Percentiles rank a stretch among this genome's conserved stretches.
Conservation (phyloP, 2,329 filamentous ascomycete species). For the Phaeosphaeriaceae sp. region DNA sequence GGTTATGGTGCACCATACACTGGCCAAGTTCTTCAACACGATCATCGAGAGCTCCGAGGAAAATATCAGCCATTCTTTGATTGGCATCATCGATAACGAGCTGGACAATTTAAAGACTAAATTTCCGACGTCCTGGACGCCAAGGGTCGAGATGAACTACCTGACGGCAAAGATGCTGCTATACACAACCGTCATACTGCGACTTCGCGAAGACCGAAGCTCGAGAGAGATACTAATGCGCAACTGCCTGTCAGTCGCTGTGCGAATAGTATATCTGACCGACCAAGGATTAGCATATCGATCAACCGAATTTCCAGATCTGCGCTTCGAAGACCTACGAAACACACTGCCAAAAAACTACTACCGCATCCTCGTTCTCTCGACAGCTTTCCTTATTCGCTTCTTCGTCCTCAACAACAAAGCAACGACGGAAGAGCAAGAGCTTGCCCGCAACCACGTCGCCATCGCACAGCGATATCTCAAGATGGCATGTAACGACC, state of each 20-base stretch:
- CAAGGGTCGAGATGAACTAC: constrained; percentile 19
- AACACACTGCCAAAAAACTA: constrained; percentile 28
- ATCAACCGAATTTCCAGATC: constrained; percentile 16
- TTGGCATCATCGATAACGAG: constrained; percentile 29
- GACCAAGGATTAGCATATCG: constrained; percentile 21
- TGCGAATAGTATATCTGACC: constrained; percentile 27
- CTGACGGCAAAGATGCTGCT: constrained; percentile 27
- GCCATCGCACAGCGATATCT: constrained; percentile 28
- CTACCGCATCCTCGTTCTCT: constrained; percentile 24
- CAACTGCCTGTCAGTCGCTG: constrained; percentile 21
- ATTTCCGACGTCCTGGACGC: constrained; percentile 23
- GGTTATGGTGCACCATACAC: constrained; percentile 29
- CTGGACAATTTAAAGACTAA: constrained; percentile 22
- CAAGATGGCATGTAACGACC: constrained; percentile 12
- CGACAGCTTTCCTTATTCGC: constrained; percentile 28
- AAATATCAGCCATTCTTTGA: constrained; percentile 24
- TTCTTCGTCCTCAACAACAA: constrained; percentile 31
- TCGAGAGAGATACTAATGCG: constrained; percentile 28
- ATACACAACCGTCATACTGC: constrained; percentile 29
- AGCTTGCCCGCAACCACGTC: constrained; percentile 32
- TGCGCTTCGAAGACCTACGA: constrained; percentile 8
- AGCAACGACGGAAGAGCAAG: constrained; percentile 27
- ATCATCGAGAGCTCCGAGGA: constrained; percentile 25
- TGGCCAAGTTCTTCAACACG: constrained; percentile 28
- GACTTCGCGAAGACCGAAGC: constrained; percentile 23